phyloP scores from a whole-genome alignment of 305 asterid species.

The Fraxinus ornus region DNA sequence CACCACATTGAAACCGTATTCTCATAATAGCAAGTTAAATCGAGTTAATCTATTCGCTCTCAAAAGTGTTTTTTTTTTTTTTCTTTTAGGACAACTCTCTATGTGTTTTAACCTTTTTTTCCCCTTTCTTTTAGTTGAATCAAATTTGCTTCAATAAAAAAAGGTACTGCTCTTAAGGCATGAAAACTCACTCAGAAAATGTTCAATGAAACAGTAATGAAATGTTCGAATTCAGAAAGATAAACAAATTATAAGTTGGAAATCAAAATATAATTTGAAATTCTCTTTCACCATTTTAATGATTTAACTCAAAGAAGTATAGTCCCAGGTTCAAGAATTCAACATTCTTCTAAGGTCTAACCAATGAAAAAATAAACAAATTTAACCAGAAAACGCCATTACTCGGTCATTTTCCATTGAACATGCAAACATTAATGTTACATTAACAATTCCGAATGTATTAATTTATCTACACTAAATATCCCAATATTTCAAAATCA shows the following conservation, averaged over 20 bases:
- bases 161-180: background rate
- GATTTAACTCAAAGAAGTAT: background rate
- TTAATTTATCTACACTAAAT: background rate
- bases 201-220: background rate
- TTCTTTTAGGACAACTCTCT: background rate
- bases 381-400: background rate
- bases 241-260: background rate
- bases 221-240: background rate
- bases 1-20: background rate
- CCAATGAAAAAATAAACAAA: background rate
- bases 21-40: background rate
- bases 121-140: background rate
- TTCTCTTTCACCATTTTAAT: background rate
- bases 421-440: background rate
- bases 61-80: background rate
- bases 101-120: background rate
- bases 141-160: background rate
- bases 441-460: background rate
- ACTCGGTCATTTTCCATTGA: background rate
- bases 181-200: background rate
- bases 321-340: background rate
- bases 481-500: background rate
- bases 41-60: background rate
- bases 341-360: background rate
- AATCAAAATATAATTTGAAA: background rate